Evolutionary conservation across 768 basidiomycete genomes (phyloP), one percentile per base, ranked within the genome.

Genomic region (Trametes punicea): DNA sequence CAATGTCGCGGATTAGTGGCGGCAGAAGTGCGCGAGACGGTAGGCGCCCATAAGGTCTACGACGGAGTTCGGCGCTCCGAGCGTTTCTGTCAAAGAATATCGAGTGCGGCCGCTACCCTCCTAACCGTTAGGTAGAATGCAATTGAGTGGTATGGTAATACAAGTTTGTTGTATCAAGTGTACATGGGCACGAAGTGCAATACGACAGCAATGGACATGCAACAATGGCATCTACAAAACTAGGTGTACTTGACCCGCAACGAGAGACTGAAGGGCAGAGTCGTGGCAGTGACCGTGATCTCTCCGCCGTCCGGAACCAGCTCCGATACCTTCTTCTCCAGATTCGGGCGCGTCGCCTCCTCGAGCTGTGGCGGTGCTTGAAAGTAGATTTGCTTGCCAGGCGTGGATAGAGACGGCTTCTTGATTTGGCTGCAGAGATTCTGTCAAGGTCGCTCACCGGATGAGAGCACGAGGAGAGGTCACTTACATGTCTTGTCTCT

Each of bases 331-430:
- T 81, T 87, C 78, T 90, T 95, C 67, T 85, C 81, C 46, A 99
- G 77, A 70, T 99, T 98, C 4, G 88, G 87, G n/a, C 92, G 82
- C 7, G 94, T 98, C 6, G 84, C 84, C 67, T 84, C 76, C 69
- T 97, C 92, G 13, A 99, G 80, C 66, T 93, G 91, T 4, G 93
- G 90, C 7, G 97, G 96, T 1, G 91, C 90, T 70, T 96, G 93
- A 69, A 94, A 84, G 77, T 97, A 99, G 34, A 98, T 85, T 33
- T 87, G 89, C 63, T 78, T 81, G 21, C 78, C 79, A 5, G 84
- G 77, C 0, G 85, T 83, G 4, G 95, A 90, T 16, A 99, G 71
- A 0, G 97, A 98, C 0, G 97, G 97, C 67, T 87, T 93, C 75
- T 94, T 96, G 74, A 98, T 88, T 83, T 98, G 97, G 61, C 97